A percentile compares a stretch with the other conserved stretches of the same genome.
phyloP scores from a whole-genome alignment of 345 rosid genomes.

The Hibiscus trionum region DNA sequence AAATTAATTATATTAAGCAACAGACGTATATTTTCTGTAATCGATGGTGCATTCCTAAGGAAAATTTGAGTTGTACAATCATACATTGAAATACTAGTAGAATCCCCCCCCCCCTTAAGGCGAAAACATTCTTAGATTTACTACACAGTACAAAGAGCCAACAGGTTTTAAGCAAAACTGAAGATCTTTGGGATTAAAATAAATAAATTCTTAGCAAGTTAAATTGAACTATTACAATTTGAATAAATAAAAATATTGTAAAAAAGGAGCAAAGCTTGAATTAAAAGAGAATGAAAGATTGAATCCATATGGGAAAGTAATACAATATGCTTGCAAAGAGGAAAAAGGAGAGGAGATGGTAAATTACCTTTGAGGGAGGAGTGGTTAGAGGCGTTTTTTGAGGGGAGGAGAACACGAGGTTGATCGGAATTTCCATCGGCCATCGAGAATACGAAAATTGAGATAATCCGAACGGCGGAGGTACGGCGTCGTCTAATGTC shows the following conservation, averaged over 20 bases:
- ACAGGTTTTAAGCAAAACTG: too few species aligned
- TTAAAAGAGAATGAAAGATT: background rate
- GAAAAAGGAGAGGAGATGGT: background rate
- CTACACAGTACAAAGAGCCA: too few species aligned
- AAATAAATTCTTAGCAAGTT: background rate
- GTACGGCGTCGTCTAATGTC: too few species aligned
- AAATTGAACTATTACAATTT: background rate
- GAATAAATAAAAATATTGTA: background rate
- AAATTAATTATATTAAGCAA: background rate
- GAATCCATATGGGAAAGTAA: background rate
- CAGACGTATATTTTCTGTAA: background rate
- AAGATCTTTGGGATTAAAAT: too few species aligned
- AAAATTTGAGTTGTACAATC: background rate
- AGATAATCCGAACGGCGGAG: too few species aligned
- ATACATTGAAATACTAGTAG: background rate
- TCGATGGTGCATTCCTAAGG: too few species aligned
- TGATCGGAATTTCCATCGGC: too few species aligned
- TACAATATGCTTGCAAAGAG: too few species aligned
- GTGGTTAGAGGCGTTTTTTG: too few species aligned
- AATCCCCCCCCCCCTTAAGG: too few species aligned
- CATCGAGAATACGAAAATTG: too few species aligned
- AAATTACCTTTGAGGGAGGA: conserved; percentile 15
- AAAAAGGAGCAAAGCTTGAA: background rate
- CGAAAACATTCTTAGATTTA: background rate
- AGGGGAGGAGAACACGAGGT: too few species aligned